Base-by-base conservation (phyloP, 2,329 filamentous ascomycete genomes). In the Trichoderma hamatum region DNA sequence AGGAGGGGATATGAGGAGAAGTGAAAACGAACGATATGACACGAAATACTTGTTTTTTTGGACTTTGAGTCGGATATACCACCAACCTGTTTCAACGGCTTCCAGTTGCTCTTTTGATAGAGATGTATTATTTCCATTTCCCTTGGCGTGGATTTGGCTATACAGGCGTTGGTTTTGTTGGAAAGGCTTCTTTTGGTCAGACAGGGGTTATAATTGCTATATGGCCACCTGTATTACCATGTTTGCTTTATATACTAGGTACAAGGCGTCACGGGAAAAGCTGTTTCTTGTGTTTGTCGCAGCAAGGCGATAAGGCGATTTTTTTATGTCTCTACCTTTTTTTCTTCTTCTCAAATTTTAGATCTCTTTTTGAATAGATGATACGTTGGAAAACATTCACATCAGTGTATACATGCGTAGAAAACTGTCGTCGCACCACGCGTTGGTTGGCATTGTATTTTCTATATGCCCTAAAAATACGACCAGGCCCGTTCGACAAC, bases 381-480 rank as follows among this genome's bases (percentile, higher is more conserved):
- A 3, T 13, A 49, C 46, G n/a, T 24, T 43, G 56, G 10, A 36
- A 28, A 14, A 63, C 51, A 55, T 49, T 55, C 11, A 46, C 62
- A 28, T 14, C 21, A 16, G 0, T 10, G 30, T 36, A 21, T 19
- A 64, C 30, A 54, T 16, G 26, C 16, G 36, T 6, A 5, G 24
- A 16, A 43, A 43, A 43, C 5, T n/a, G 28, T 64, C 30, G 49
- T 55, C 49, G 51, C 51, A 65, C 62, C 60, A 54, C 34, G 39
- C 43, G 54, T 43, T 43, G 28, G 19, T 67, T 69, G 61, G 61
- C 34, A 67, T 69, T 67, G 43, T 55, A 62, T 36, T 52, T 58
- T 62, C 46, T 69, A 72, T 76, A 24, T 76, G 73, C 69, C 73
- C 75, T 75, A 75, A 73, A 30, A 77, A 78, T 79, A 80, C 75